These are phyloP conservation scores for Skeletonema costatum DNA, from an alignment of 108 stramenopile species.

Conservation along the genomic window DNA sequence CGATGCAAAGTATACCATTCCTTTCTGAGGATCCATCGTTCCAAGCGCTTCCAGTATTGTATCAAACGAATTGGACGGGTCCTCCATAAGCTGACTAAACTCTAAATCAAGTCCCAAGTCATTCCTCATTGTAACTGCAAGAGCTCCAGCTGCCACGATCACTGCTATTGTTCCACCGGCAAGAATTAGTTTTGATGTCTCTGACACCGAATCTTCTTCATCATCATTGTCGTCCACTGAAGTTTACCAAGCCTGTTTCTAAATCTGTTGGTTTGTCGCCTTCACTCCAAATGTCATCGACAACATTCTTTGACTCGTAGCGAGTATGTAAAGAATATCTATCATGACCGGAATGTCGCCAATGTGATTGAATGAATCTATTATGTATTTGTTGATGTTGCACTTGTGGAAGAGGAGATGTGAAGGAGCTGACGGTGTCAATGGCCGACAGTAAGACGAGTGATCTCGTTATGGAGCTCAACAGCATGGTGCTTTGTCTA, in stretches of 20 bases:
- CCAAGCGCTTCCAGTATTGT: conserved; percentile 31
- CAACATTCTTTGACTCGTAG: background rate
- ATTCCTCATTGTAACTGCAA: conserved; percentile 30
- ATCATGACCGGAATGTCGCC: background rate
- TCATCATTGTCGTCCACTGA: background rate
- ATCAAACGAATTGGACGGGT: conserved; percentile 38
- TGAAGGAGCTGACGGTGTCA: background rate
- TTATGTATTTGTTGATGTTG: background rate
- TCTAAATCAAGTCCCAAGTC: conserved; percentile 38
- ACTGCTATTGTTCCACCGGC: conserved; percentile 18
- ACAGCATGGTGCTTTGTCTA: background rate
- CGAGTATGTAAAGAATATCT: background rate
- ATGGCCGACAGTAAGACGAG: background rate
- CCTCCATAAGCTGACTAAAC: conserved; percentile 28
- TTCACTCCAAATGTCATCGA: background rate
- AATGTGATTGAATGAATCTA: background rate
- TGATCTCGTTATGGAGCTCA: background rate
- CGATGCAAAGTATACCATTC: conserved; percentile 35
- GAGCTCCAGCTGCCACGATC: conserved; percentile 18
- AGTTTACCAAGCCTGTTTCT: background rate
- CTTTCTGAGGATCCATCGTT: conserved; percentile 26
- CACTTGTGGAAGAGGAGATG: background rate
- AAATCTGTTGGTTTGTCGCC: background rate
- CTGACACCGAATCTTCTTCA: background rate
- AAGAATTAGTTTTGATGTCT: conserved; percentile 13